A percentile compares a stretch with the other conserved stretches of the same genome.
Conservation (phyloP, 2,329 filamentous ascomycete genomes). For the Pyricularia pennisetigena region DNA sequence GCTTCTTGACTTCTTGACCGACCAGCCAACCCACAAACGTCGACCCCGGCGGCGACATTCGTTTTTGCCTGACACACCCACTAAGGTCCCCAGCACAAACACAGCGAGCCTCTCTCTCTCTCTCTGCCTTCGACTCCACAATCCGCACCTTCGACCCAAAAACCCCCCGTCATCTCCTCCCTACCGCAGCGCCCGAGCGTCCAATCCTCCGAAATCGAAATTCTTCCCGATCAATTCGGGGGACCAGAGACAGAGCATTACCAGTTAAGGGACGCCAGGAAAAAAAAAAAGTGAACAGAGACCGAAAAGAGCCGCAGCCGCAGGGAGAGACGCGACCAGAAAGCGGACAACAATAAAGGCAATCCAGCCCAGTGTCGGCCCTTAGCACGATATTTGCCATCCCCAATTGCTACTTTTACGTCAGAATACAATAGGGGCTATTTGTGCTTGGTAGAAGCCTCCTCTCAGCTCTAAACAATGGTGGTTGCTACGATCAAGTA, state of each 20-base stretch:
- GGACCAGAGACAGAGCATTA: neutral
- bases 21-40: neutral
- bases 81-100: neutral
- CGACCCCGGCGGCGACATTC: neutral
- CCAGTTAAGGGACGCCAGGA: neutral
- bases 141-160: conserved; percentile 1
- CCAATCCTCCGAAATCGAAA: neutral
- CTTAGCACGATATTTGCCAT: neutral
- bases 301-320: neutral
- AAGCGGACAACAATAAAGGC: neutral
- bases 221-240: conserved; percentile 1
- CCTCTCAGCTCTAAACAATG: conserved; percentile 30
- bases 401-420: conserved; percentile 1
- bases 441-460: neutral
- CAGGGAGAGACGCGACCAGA: neutral
- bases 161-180: neutral
- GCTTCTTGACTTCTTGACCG: neutral
- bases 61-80: neutral
- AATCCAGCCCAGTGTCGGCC: neutral
- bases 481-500: conserved; percentile 58
- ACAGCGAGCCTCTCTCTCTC: neutral
- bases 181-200: neutral
- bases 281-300: neutral
- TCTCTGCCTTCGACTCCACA: neutral
- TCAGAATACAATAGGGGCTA: neutral